Percentiles rank a stretch among this genome's conserved stretches.
These are phyloP conservation scores for Fusarium azukiicola DNA, from an alignment of 2,329 filamentous ascomycete genomes.

Conservation along the genomic window DNA sequence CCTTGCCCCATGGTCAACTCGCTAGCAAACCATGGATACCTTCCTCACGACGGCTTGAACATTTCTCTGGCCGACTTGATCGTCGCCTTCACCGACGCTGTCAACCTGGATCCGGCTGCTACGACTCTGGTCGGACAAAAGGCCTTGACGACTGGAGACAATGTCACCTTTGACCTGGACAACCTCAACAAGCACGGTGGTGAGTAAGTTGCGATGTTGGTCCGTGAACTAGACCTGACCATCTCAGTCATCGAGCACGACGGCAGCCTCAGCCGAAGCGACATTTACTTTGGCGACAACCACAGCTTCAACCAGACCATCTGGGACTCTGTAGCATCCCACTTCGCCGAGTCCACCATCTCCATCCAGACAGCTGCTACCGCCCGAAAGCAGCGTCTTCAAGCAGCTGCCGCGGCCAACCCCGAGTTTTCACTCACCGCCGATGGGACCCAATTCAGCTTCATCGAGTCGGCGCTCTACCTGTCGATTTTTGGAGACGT, in stretches of 20 bases:
- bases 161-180: slow-evolving; percentile 48
- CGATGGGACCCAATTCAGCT: slow-evolving; percentile 34
- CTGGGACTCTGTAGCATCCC: slow-evolving; percentile 40
- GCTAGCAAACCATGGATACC: slow-evolving; percentile 51
- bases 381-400: slow-evolving; percentile 47
- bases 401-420: slow-evolving; percentile 41
- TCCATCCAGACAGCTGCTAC: slow-evolving; percentile 47
- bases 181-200: slow-evolving; percentile 45
- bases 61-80: slow-evolving; percentile 44
- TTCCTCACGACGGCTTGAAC: slow-evolving; percentile 45
- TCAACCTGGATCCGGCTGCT: slow-evolving; percentile 51
- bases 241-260: slow-evolving; percentile 47
- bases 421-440: slow-evolving; percentile 40
- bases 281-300: slow-evolving; percentile 50
- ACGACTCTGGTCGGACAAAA: slow-evolving; percentile 47
- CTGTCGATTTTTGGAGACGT: slow-evolving; percentile 44
- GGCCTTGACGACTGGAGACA: slow-evolving; percentile 45
- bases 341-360: slow-evolving; percentile 48
- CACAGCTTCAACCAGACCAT: slow-evolving; percentile 51
- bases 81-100: slow-evolving; percentile 47
- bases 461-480: slow-evolving; percentile 50
- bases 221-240: background rate
- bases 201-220: background rate
- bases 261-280: slow-evolving; percentile 49
- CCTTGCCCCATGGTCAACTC: slow-evolving; percentile 51